Evolutionary conservation across 306 rosid species (phyloP).

Genomic region (Cicer bijugum): DNA sequence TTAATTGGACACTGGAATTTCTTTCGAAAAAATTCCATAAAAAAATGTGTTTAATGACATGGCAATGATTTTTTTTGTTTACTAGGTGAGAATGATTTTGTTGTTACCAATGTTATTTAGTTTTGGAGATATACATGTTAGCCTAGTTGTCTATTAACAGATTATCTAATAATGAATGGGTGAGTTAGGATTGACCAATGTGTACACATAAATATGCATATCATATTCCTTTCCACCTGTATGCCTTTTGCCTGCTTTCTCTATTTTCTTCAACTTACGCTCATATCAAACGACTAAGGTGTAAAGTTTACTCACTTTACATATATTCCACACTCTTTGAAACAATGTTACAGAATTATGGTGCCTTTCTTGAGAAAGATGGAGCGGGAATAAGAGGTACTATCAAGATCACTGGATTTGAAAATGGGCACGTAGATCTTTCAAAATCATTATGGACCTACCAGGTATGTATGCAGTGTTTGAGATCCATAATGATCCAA

Average conservation of each 20-base stretch:
- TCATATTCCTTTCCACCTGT: conserved; percentile 28
- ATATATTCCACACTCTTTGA: conserved; percentile 41
- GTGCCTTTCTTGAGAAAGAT: conserved; percentile 90
- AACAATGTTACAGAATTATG: conserved; percentile 72
- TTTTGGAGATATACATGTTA: conserved; percentile 3
- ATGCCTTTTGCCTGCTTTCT: conserved; percentile 21
- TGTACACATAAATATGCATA: neutral
- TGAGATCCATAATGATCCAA: conserved; percentile 2
- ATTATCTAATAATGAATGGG: conserved; percentile 11
- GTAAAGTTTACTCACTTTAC: conserved; percentile 36
- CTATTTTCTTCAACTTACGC: conserved; percentile 25
- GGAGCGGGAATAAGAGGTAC: conserved; percentile 88
- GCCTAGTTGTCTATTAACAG: neutral
- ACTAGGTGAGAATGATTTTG: conserved; percentile 11
- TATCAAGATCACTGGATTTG: conserved; percentile 75
- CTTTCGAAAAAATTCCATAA: neutral
- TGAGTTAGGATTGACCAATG: conserved; percentile 17
- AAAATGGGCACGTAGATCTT: conserved; percentile 75
- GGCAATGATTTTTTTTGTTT: conserved; percentile 11
- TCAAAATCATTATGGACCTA: conserved; percentile 81
- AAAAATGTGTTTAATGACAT: neutral
- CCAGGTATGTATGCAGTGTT: conserved; percentile 63
- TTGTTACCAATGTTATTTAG: neutral
- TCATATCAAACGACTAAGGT: conserved; percentile 32
- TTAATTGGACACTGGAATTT: neutral